Evolutionary conservation across 2,329 filamentous ascomycete genomes (phyloP).

Genomic region (Pezizomycotina sp.): DNA sequence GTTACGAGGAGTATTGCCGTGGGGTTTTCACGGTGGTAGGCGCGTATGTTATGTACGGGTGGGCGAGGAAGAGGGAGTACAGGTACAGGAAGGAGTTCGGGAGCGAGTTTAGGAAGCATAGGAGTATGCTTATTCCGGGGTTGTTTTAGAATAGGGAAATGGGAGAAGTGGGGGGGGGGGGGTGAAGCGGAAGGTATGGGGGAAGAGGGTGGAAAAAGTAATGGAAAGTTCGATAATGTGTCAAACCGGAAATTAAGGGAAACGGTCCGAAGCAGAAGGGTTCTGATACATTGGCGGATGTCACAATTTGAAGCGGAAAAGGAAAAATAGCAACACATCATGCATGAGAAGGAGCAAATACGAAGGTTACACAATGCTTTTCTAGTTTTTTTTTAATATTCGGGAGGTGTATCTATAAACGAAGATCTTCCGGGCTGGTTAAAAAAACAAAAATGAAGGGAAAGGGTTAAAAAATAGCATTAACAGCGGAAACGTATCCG

Average conservation of each 20-base stretch:
- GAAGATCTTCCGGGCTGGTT: too few species aligned
- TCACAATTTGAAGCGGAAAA: neutral
- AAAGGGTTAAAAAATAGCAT: neutral
- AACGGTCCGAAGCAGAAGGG: too few species aligned
- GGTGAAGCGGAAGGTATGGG: neutral
- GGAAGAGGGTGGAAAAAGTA: neutral
- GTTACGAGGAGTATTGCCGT: constrained; percentile 62
- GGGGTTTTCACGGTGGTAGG: constrained; percentile 60
- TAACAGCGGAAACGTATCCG: too few species aligned
- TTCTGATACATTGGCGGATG: too few species aligned
- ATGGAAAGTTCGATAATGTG: neutral
- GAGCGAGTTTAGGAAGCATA: constrained; percentile 91
- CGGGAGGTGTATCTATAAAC: too few species aligned
- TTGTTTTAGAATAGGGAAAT: constrained; percentile 38
- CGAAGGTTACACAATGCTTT: too few species aligned
- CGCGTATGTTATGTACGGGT: constrained; percentile 61
- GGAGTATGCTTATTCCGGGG: constrained; percentile 63
- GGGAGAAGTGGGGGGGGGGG: neutral
- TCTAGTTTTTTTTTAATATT: too few species aligned
- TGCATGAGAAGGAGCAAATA: neutral
- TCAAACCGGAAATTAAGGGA: too few species aligned
- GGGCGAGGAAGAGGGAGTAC: constrained; percentile 84
- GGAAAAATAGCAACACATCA: neutral
- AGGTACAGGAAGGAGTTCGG: constrained; percentile 82
- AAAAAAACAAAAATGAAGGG: neutral